phyloP scores from a whole-genome alignment of 176 grass and related monocot species.

The Pontederia paniculata region DNA sequence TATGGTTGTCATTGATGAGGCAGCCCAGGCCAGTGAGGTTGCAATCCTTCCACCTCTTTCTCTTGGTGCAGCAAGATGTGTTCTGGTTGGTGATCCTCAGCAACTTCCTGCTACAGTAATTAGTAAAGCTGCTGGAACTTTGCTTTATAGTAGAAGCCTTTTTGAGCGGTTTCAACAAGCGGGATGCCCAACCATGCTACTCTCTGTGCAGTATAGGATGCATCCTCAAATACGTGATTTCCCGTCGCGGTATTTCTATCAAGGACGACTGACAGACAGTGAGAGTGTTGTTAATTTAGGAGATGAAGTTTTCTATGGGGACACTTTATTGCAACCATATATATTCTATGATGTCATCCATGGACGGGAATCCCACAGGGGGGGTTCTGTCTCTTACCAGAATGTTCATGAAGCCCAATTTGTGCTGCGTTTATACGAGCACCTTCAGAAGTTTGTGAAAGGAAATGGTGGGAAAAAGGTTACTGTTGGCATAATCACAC shows the following conservation, averaged over 20 bases:
- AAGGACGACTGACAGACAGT: slow-evolving; percentile 86
- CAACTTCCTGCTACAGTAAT: slow-evolving; percentile 97
- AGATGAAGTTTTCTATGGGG: slow-evolving; percentile 71
- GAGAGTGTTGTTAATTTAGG: slow-evolving; percentile 61
- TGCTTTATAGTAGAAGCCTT: slow-evolving; percentile 91
- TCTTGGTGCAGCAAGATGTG: slow-evolving; percentile 95
- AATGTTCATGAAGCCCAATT: slow-evolving; percentile 97
- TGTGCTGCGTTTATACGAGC: slow-evolving; percentile 53
- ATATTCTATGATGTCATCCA: slow-evolving; percentile 86
- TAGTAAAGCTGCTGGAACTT: slow-evolving; percentile 97
- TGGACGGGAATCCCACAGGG: slow-evolving; percentile 91
- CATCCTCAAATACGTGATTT: slow-evolving; percentile 98
- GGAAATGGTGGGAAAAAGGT: slow-evolving; percentile 78
- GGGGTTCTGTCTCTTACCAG: slow-evolving; percentile 84
- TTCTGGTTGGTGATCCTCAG: slow-evolving; percentile 94
- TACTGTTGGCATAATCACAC: slow-evolving; percentile 96
- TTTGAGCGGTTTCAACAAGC: slow-evolving; percentile 97
- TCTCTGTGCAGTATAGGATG: slow-evolving; percentile 99
- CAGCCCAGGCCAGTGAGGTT: slow-evolving; percentile 96
- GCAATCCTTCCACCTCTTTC: slow-evolving; percentile 77
- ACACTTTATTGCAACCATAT: slow-evolving; percentile 72
- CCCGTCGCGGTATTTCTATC: slow-evolving; percentile 94
- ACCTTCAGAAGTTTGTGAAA: slow-evolving; percentile 82
- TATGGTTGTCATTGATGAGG: slow-evolving; percentile 99
- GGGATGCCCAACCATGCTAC: slow-evolving; percentile 85